Evolutionary conservation across 495 filamentous ascomycete genomes (phyloP), one percentile per base, ranked within the genome.

Genomic region (Trichocladium uniseriatum): DNA sequence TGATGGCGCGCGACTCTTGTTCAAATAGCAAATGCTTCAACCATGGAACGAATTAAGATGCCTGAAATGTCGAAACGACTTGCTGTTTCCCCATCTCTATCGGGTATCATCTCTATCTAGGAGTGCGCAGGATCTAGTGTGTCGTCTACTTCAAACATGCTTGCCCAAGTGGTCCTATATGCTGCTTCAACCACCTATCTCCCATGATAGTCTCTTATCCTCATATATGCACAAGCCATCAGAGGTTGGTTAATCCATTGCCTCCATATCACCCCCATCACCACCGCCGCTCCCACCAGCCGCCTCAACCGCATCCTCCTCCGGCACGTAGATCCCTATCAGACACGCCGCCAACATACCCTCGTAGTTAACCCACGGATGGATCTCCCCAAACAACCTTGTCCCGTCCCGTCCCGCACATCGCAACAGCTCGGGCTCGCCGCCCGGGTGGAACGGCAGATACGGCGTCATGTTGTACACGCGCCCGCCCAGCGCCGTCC

Each of bases 301-400:
- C 16, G 49, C 73, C 34, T 89, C 54, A 28, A 31, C 36, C 15
- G 48, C 73, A 32, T 89, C 82, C 46, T 78, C 73, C 74, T 97
- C 94, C 5, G 77, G 74, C 34, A 97, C 88, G 63, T 88, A 69
- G 27, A 95, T 80, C 1, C 92, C 92, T 4, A 98, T 76, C 53
- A 95, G 58, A 65, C 91, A 96, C 58, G 84, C 79, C 20, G 80
- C 79, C 45, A 98, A 66, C 79, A 98, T 95, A 4, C 83, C 86
- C 70, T 97, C 94, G 74, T 87, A 94, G 58, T 94, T 98, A 9
- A 98, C 91, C 92, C 94, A 98, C 15, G 91, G 89, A 73, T 98
- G 92, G 19, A 90, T 78, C 70, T 95, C 89, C 53, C 83, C 80
- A 65, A 98, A 97, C 59, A 98, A 56, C 69, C 80, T 81, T 6